Percentiles rank a stretch among this genome's conserved stretches.
These are phyloP conservation scores for Ogataea corticis DNA, from an alignment of 805 yeast genomes.

Conservation along the genomic window DNA sequence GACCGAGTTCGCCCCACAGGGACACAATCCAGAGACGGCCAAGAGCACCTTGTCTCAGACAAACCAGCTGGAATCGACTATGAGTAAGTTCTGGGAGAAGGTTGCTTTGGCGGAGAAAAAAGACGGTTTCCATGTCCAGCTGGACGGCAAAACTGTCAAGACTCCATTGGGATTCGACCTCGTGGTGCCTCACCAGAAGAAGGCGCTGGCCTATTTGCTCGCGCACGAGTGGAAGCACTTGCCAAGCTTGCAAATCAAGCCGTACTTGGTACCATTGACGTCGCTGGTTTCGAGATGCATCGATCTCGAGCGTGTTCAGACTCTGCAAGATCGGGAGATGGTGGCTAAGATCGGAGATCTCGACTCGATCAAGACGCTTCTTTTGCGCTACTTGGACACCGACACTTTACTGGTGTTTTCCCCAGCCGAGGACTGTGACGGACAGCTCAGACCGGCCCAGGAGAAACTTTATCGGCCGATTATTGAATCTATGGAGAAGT, in stretches of 20 bases:
- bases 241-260: constrained; percentile 65
- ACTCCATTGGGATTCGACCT: constrained; percentile 82
- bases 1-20: constrained; percentile 31
- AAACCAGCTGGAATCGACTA: constrained; percentile 66
- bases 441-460: constrained; percentile 77
- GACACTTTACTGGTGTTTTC: constrained; percentile 90
- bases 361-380: constrained; percentile 53
- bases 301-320: constrained; percentile 55
- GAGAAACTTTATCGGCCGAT: constrained; percentile 75
- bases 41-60: constrained; percentile 57
- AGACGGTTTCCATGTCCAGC: constrained; percentile 50
- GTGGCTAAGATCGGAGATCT: constrained; percentile 63
- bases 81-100: constrained; percentile 79
- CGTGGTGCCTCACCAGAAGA: constrained; percentile 58
- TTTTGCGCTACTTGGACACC: constrained; percentile 87
- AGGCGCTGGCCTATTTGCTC: constrained; percentile 68
- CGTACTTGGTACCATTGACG: constrained; percentile 82
- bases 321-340: constrained; percentile 44
- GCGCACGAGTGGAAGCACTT: constrained; percentile 87
- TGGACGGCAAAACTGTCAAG: constrained; percentile 75
- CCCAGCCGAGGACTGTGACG: constrained; percentile 79
- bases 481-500: constrained; percentile 63
- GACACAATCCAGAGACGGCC: constrained; percentile 31
- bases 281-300: constrained; percentile 84
- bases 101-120: constrained; percentile 44